phyloP scores from a whole-genome alignment of 208 protist genomes.

The Crithidia fasciculata region DNA sequence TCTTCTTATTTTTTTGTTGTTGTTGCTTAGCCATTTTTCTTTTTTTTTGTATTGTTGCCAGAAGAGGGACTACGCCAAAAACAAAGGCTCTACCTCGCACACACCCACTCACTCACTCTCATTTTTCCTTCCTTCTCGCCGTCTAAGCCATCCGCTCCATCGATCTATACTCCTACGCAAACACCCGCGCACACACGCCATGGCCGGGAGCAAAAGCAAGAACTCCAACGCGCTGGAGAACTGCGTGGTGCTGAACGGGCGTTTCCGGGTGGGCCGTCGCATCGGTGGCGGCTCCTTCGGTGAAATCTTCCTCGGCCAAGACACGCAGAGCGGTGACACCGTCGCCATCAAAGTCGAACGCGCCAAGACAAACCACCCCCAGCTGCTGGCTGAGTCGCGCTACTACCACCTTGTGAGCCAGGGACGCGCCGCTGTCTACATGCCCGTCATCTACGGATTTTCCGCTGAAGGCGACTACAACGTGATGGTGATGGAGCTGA shows the following conservation, averaged over 20 bases:
- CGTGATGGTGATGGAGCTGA: slow-evolving; percentile 94
- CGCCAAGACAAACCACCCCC: slow-evolving; percentile 88
- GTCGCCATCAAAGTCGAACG: slow-evolving; percentile 94
- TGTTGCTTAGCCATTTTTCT: neutral
- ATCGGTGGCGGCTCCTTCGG: slow-evolving; percentile 97
- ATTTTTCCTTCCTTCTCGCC: too few relatives aligned
- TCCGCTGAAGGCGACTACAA: slow-evolving; percentile 92
- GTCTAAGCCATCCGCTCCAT: too few relatives aligned
- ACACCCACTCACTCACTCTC: too few relatives aligned
- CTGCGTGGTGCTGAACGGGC: slow-evolving; percentile 47
- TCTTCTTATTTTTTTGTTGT: neutral
- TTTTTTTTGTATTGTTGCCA: neutral
- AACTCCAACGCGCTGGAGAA: slow-evolving; percentile 27
- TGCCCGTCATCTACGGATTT: slow-evolving; percentile 88
- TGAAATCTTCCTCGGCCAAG: slow-evolving; percentile 92
- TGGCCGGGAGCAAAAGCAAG: slow-evolving; percentile 24
- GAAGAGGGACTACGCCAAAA: neutral
- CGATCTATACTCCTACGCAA: neutral
- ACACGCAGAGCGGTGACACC: slow-evolving; percentile 88
- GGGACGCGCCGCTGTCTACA: slow-evolving; percentile 75
- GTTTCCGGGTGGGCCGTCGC: slow-evolving; percentile 96
- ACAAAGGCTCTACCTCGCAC: neutral
- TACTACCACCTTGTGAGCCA: slow-evolving; percentile 88
- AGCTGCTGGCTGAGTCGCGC: slow-evolving; percentile 92
- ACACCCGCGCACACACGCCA: neutral